phyloP scores from a whole-genome alignment of 768 basidiomycete genomes.

The Fomitopsis pulvina region DNA sequence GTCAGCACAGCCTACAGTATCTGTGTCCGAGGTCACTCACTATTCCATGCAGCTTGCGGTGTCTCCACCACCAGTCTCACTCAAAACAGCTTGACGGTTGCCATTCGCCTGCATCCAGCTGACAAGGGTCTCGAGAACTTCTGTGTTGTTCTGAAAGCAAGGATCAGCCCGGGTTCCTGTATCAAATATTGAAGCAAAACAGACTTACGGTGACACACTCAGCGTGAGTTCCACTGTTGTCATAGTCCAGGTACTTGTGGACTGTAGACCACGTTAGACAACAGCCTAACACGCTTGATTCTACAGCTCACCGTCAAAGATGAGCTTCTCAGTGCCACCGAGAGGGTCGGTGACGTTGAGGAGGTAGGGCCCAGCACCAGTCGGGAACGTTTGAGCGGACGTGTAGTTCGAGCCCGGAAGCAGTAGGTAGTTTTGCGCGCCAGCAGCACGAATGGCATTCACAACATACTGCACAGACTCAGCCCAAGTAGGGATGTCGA shows the following conservation, averaged over 20 bases:
- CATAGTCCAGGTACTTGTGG: slow-evolving; percentile 41
- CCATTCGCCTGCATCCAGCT: slow-evolving; percentile 35
- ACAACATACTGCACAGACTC: slow-evolving; percentile 32
- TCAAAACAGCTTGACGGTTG: slow-evolving; percentile 36
- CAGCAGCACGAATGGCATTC: slow-evolving; percentile 36
- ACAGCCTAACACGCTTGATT: no score
- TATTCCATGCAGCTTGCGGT: slow-evolving; percentile 29
- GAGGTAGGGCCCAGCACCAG: slow-evolving; percentile 33
- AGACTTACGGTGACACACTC: slow-evolving; percentile 33
- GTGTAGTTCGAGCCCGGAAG: slow-evolving; percentile 38
- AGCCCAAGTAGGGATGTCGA: slow-evolving; percentile 30
- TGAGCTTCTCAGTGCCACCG: slow-evolving; percentile 29
- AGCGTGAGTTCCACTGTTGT: slow-evolving; percentile 36
- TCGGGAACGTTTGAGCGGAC: slow-evolving; percentile 31
- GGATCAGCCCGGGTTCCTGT: slow-evolving; percentile 15
- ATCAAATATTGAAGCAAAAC: neutral
- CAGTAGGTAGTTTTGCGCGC: slow-evolving; percentile 36
- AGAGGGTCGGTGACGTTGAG: slow-evolving; percentile 36
- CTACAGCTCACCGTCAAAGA: slow-evolving; percentile 34
- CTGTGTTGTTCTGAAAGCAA: slow-evolving; percentile 36
- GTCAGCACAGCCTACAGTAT: neutral
- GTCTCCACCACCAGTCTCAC: slow-evolving; percentile 41
- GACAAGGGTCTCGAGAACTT: slow-evolving; percentile 35
- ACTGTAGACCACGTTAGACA: slow-evolving; percentile 14
- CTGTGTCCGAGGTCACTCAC: slow-evolving; percentile 14